phyloP scores from a whole-genome alignment of 129 eudicot species.

The Chrysanthemum lavandulifolium region DNA sequence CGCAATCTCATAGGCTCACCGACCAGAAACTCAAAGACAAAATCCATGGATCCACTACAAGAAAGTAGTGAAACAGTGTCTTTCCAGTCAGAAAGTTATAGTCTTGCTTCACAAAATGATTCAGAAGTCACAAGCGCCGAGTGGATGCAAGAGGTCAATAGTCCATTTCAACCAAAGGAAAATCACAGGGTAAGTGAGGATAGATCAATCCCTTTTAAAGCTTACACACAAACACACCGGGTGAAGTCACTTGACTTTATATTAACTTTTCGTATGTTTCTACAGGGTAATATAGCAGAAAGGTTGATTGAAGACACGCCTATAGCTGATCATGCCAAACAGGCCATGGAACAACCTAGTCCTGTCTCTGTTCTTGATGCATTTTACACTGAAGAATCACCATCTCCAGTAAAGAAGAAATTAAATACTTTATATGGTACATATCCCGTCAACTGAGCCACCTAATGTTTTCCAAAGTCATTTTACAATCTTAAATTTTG shows the following conservation, averaged over 20 bases:
- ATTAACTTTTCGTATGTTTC: slow-evolving; percentile 23
- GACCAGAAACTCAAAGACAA: slow-evolving; percentile 33
- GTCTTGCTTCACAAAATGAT: slow-evolving; percentile 50
- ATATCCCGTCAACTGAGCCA: neutral
- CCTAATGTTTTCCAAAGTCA: neutral
- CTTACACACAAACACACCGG: slow-evolving; percentile 11
- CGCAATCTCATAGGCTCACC: slow-evolving; percentile 29
- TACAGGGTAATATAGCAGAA: slow-evolving; percentile 38
- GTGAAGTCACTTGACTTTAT: slow-evolving; percentile 1
- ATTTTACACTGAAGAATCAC: slow-evolving; percentile 74
- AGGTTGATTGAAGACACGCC: slow-evolving; percentile 45
- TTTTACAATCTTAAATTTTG: slow-evolving; percentile 1
- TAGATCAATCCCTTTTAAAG: neutral
- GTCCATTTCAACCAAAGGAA: slow-evolving; percentile 34
- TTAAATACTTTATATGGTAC: slow-evolving; percentile 65
- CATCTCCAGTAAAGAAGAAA: slow-evolving; percentile 88
- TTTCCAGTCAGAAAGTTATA: slow-evolving; percentile 62
- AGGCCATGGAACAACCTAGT: slow-evolving; percentile 77
- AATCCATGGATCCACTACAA: slow-evolving; percentile 34
- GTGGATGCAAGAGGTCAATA: slow-evolving; percentile 36
- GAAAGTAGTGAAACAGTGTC: slow-evolving; percentile 53
- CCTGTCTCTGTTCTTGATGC: slow-evolving; percentile 93
- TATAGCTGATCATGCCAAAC: slow-evolving; percentile 43
- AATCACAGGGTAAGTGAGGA: slow-evolving; percentile 34
- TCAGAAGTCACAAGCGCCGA: slow-evolving; percentile 50